Conservation (phyloP, 257 asterid genomes). For the Capsicum pubescens region DNA sequence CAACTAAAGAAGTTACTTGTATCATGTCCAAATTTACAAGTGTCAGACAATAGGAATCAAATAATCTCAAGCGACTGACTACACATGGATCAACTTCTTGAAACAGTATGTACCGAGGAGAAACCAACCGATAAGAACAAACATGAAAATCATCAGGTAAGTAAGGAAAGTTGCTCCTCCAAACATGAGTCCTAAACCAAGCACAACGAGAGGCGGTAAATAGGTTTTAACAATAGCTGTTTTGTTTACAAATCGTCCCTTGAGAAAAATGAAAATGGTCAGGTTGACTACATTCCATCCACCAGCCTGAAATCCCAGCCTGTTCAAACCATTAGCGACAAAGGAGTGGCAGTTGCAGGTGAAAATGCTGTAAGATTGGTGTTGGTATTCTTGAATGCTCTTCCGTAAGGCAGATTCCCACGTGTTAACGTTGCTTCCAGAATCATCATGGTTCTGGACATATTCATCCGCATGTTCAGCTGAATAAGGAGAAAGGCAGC, state of each 20-base stretch:
- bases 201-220: slow-evolving; percentile 65
- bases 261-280: slow-evolving; percentile 70
- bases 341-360: slow-evolving; percentile 98
- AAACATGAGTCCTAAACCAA: slow-evolving; percentile 57
- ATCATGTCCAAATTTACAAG: slow-evolving; percentile 21
- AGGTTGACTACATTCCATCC: slow-evolving; percentile 89
- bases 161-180: slow-evolving; percentile 71
- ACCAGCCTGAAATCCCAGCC: slow-evolving; percentile 72
- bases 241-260: slow-evolving; percentile 72
- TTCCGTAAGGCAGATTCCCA: slow-evolving; percentile 84
- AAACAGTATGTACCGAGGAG: slow-evolving; percentile 72
- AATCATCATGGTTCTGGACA: slow-evolving; percentile 36
- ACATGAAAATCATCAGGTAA: slow-evolving; percentile 56
- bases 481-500: slow-evolving; percentile 53
- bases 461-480: slow-evolving; percentile 45
- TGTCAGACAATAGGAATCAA: slow-evolving; percentile 8
- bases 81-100: slow-evolving; percentile 69
- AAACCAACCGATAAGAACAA: slow-evolving; percentile 82
- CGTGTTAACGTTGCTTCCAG: slow-evolving; percentile 41
- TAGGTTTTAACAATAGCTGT: slow-evolving; percentile 59
- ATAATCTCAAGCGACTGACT: slow-evolving; percentile 27
- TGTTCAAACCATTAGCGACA: slow-evolving; percentile 87
- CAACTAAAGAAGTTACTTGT: slow-evolving; percentile 9
- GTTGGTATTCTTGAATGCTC: slow-evolving; percentile 88
- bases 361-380: slow-evolving; percentile 81